phyloP scores from a whole-genome alignment of 2,329 filamentous ascomycete species.

The Bertia moriformis region DNA sequence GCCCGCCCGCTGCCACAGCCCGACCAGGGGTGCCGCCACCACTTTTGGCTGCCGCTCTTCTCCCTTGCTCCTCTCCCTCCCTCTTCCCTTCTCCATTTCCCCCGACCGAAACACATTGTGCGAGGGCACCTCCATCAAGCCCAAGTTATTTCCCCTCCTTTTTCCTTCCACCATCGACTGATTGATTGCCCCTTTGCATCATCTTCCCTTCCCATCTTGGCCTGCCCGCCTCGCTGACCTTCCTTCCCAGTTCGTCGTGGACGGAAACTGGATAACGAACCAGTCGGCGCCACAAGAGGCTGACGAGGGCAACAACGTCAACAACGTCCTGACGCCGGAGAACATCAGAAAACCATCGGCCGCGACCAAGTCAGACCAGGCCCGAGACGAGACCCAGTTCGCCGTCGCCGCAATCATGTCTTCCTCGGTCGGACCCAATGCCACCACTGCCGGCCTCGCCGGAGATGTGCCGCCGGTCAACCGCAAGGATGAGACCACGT shows the following conservation, averaged over 20 bases:
- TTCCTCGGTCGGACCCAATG: slow-evolving; percentile 55
- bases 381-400: slow-evolving; percentile 25
- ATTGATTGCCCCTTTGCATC: not conserved
- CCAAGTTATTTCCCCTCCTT: no score
- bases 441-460: slow-evolving; percentile 59
- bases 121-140: no score
- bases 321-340: slow-evolving; percentile 75
- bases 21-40: no score
- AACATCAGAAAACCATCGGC: slow-evolving; percentile 42
- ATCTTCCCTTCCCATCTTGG: slow-evolving; percentile 11
- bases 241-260: slow-evolving; percentile 69
- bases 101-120: no score
- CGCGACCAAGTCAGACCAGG: no score
- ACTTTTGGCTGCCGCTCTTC: no score
- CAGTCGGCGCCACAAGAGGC: slow-evolving; percentile 66
- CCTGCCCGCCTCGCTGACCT: slow-evolving; percentile 7
- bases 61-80: no score
- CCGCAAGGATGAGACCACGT: slow-evolving; percentile 15
- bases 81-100: no score
- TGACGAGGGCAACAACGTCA: slow-evolving; percentile 72
- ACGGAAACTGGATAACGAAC: slow-evolving; percentile 80
- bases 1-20: no score
- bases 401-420: no score
- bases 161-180: slow-evolving; percentile 2
- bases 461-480: slow-evolving; percentile 36